phyloP scores from a whole-genome alignment of 371 early-diverging fungal species.

The Apophysomyces elegans region DNA sequence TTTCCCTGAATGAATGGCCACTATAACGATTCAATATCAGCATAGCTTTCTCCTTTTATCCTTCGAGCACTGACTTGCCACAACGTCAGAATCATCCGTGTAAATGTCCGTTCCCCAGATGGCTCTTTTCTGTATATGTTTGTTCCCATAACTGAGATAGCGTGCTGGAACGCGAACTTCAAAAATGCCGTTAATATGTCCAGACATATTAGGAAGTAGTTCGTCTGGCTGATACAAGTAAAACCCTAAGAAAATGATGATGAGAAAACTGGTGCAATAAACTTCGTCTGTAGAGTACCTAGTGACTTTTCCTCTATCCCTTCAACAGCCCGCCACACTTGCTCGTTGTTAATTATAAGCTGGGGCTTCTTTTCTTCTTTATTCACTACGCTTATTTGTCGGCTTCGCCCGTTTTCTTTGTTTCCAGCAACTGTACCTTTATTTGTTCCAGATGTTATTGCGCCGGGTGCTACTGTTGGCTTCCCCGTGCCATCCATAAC shows the following conservation, averaged over 20 bases:
- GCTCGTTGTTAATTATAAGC: conserved; percentile 56
- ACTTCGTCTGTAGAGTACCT: conserved; percentile 25
- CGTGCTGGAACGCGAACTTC: conserved; percentile 61
- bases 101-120: conserved; percentile 91
- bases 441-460: neutral
- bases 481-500: conserved; percentile 12
- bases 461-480: neutral
- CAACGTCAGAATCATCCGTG: conserved; percentile 87
- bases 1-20: conserved; percentile 51
- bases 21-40: conserved; percentile 17
- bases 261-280: neutral
- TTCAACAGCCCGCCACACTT: conserved; percentile 44
- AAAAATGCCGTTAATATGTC: conserved; percentile 55
- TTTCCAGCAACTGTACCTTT: neutral
- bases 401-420: neutral
- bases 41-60: neutral
- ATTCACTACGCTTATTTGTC: conserved; percentile 9
- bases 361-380: conserved; percentile 29
- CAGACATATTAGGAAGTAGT: conserved; percentile 55
- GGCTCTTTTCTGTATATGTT: conserved; percentile 60
- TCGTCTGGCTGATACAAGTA: conserved; percentile 52
- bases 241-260: conserved; percentile 38
- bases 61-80: conserved; percentile 62
- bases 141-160: conserved; percentile 60
- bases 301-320: conserved; percentile 46